Conservation (phyloP, 78 protist species). For the Blattamonas nauphoetae region DNA sequence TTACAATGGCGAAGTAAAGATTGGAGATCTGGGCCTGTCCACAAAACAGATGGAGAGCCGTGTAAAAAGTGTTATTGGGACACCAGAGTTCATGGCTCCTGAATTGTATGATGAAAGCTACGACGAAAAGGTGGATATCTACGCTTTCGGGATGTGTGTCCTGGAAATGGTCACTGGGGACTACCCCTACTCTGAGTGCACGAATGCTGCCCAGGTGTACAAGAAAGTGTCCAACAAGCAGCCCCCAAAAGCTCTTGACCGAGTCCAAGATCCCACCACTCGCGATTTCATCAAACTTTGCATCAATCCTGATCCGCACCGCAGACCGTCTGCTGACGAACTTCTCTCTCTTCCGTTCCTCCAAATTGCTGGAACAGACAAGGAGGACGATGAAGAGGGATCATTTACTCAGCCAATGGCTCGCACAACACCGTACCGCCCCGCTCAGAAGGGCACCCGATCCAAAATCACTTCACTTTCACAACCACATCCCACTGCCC, state of each 20-base stretch:
- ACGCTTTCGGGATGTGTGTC: constrained; percentile 82
- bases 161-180: constrained; percentile 73
- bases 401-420: not conserved
- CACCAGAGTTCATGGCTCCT: constrained; percentile 92
- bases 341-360: constrained; percentile 1
- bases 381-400: not conserved
- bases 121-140: constrained; percentile 71
- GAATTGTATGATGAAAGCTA: constrained; percentile 75
- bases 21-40: constrained; percentile 86
- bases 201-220: constrained; percentile 53
- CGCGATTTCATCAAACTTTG: constrained; percentile 39
- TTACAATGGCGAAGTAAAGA: constrained; percentile 54
- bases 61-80: constrained; percentile 40
- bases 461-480: not conserved
- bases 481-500: not conserved
- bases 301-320: not conserved
- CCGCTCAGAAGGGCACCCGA: not conserved
- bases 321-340: constrained; percentile 27
- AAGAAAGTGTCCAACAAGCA: constrained; percentile 36
- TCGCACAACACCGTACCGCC: not conserved
- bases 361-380: not conserved
- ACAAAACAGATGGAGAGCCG: constrained; percentile 5
- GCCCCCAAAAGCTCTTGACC: constrained; percentile 25
- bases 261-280: constrained; percentile 17
- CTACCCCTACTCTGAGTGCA: constrained; percentile 78